phyloP scores from a whole-genome alignment of 352 stramenopile species.

The Globisporangium barbulae region DNA sequence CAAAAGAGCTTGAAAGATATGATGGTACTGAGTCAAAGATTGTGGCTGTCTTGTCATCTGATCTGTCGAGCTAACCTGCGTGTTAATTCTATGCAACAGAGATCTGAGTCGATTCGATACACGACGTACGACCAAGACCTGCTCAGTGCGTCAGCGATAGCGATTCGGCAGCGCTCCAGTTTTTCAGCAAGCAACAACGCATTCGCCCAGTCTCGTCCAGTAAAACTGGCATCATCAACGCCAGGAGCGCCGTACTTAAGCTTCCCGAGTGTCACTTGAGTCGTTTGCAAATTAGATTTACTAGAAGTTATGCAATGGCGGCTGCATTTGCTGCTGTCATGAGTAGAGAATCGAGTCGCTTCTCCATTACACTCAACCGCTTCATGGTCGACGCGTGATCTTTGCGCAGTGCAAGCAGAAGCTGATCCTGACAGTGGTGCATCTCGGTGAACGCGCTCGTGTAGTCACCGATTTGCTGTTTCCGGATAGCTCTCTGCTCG shows the following conservation, averaged over 20 bases:
- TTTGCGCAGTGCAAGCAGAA: conserved; percentile 36
- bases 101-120: conserved; percentile 25
- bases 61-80: neutral
- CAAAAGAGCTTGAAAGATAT: conserved; percentile 31
- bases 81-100: conserved; percentile 17
- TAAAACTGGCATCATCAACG: conserved; percentile 5
- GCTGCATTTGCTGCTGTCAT: conserved; percentile 11
- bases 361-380: conserved; percentile 36
- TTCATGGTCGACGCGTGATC: conserved; percentile 43
- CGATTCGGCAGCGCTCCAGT: conserved; percentile 40
- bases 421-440: conserved; percentile 39
- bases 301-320: conserved; percentile 6
- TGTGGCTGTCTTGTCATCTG: neutral
- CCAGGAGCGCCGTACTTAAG: conserved; percentile 30
- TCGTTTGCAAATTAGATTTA: neutral
- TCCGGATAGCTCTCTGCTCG: conserved; percentile 49
- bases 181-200: conserved; percentile 15
- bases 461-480: conserved; percentile 38
- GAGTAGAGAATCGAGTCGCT: conserved; percentile 37
- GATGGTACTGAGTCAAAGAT: conserved; percentile 25
- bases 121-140: conserved; percentile 51
- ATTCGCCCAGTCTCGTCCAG: conserved; percentile 3
- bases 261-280: conserved; percentile 37
- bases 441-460: conserved; percentile 39
- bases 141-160: conserved; percentile 52